Base-by-base conservation (phyloP, 2,329 filamentous ascomycete genomes). In the Allantophomopsis lycopodina region DNA sequence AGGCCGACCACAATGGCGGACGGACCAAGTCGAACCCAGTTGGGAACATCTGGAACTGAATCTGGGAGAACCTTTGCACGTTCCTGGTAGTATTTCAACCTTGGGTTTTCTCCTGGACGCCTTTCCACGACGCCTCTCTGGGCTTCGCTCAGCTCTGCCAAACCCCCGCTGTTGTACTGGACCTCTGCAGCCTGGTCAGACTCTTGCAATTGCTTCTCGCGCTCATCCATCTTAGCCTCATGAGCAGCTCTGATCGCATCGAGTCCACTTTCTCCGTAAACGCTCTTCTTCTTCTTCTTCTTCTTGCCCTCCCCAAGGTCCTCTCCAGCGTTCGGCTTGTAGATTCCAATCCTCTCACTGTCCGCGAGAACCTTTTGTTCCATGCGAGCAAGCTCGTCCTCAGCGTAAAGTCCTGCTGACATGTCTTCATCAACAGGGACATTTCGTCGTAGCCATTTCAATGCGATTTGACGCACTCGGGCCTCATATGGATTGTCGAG, bases 351-450 rank as follows among this genome's bases (percentile, higher is more conserved):
- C 36, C 51, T 51, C n/a, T 54, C 46, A 5, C 53, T 49, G 23
- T 54, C 48, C 12, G 42, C 41, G 36, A 46, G 43, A 36, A 46
- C 60, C 50, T 47, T 53, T 50, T 44, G 42, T 40, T 76, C 72
- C 46, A 79, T 55, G 42, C 61, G 61, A 15, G 60, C 62, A 38
- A 80, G 63, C 57, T 80, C 76, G 41, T 78, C 70, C 56, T 80
- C 74, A 12, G 75, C 76, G 37, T 74, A 63, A 38, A 77, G 57
- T 1, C 73, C 73, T 2, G 74, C 74, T 47, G 74, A 78, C 47
- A 69, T 56, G 20, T 76, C 57, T 54, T 81, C 76, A 43, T 80
- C 67, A 3, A 80, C 70, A 1, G 68, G 64, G 1, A 72, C 61
- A 35, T 62, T 62, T 15, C 62, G 56, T 38, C 76, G 68, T 33